Evolutionary conservation across 1,284 basidiomycete genomes (phyloP).

Genomic region (Ustilago crameri): DNA sequence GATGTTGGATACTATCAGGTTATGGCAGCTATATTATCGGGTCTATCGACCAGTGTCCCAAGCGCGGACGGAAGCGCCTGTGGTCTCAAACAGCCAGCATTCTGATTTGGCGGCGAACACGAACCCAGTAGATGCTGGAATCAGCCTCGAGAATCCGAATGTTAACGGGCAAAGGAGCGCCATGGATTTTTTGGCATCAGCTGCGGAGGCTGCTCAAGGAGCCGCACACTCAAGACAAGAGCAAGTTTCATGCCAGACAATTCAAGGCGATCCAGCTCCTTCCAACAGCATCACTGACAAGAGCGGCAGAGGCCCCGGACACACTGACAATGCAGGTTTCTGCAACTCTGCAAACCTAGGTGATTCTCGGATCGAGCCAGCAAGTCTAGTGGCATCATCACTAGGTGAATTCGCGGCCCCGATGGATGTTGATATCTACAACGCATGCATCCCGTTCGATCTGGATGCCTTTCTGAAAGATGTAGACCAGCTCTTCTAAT

Average conservation of each 20-base stretch:
- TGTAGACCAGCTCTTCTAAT: slow-evolving; percentile 34
- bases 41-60: slow-evolving; percentile 24
- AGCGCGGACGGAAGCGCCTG: not conserved
- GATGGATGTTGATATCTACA: slow-evolving; percentile 8
- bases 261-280: not conserved
- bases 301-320: not conserved
- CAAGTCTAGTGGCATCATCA: not conserved
- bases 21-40: slow-evolving; percentile 27
- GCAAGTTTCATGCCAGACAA: not conserved
- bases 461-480: slow-evolving; percentile 37
- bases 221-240: not conserved
- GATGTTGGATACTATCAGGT: slow-evolving; percentile 19
- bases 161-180: slow-evolving; percentile 1
- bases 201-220: slow-evolving; percentile 10
- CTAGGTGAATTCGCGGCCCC: not conserved
- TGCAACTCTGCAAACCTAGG: not conserved
- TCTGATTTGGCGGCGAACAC: not conserved
- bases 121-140: not conserved
- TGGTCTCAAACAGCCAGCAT: not conserved
- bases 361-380: not conserved
- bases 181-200: slow-evolving; percentile 22
- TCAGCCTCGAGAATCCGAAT: not conserved
- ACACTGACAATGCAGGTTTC: not conserved
- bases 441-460: slow-evolving; percentile 25
- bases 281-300: not conserved